Evolutionary conservation across 495 filamentous ascomycete genomes (phyloP).

Genomic region (Penicillium coprophilum): DNA sequence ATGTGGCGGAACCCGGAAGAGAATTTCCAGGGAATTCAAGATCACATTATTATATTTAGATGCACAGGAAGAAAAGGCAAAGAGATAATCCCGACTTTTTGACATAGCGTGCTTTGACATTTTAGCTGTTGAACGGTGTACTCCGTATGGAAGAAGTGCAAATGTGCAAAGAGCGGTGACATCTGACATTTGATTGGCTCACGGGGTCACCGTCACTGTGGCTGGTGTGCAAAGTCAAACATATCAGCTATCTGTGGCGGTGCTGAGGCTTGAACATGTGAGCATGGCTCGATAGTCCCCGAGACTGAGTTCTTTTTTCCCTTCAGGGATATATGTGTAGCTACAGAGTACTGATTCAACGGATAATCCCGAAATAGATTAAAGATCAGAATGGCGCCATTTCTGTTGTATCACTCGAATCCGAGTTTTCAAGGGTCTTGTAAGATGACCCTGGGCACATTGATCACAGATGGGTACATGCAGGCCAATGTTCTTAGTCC

Average conservation of each 20-base stretch:
- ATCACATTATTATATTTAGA: slow-evolving; percentile 4
- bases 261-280: slow-evolving; percentile 5
- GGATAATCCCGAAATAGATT: neutral
- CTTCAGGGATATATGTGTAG: neutral
- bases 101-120: neutral
- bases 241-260: slow-evolving; percentile 20
- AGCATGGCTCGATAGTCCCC: neutral
- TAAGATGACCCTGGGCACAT: neutral
- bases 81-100: neutral
- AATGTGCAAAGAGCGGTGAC: slow-evolving; percentile 42
- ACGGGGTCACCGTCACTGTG: slow-evolving; percentile 37
- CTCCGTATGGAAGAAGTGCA: neutral
- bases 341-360: neutral
- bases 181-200: slow-evolving; percentile 30
- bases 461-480: slow-evolving; percentile 8
- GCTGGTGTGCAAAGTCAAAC: slow-evolving; percentile 26
- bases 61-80: neutral
- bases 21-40: neutral
- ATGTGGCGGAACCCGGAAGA: neutral
- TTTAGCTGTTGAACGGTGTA: neutral
- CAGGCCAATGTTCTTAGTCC: slow-evolving; percentile 7
- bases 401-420: slow-evolving; percentile 12
- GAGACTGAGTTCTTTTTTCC: neutral
- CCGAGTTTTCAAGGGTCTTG: neutral
- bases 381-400: slow-evolving; percentile 15